Conservation (phyloP, 108 stramenopile genomes). For the Bacterosira constricta region DNA sequence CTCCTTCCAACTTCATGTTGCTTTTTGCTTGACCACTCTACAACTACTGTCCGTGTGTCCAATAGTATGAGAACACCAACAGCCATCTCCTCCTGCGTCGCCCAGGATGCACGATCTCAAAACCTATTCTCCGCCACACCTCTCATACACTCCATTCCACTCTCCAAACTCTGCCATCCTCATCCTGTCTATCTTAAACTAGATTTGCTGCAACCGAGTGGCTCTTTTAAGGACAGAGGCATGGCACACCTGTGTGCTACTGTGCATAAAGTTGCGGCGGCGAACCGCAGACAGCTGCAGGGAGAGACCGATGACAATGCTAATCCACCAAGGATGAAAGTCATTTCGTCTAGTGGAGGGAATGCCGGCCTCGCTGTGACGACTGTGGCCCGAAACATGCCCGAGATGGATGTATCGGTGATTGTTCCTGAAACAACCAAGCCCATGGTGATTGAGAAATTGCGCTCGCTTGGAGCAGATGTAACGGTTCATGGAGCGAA, state of each 20-base stretch:
- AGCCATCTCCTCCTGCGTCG: constrained; percentile 39
- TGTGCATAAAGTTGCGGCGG: constrained; percentile 38
- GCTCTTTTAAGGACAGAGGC: constrained; percentile 81
- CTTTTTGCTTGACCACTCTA: no score
- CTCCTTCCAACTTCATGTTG: no score
- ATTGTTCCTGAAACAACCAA: constrained; percentile 90
- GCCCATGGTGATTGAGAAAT: constrained; percentile 74
- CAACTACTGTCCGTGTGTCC: no score
- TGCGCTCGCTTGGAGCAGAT: constrained; percentile 77
- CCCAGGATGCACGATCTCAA: constrained; percentile 43
- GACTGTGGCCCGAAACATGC: constrained; percentile 56
- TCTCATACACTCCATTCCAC: constrained; percentile 59
- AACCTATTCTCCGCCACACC: constrained; percentile 59
- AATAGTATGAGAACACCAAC: no score
- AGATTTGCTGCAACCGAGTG: constrained; percentile 71
- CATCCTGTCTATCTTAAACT: constrained; percentile 79
- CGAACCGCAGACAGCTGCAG: neutral
- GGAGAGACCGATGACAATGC: neutral
- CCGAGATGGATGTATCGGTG: constrained; percentile 71
- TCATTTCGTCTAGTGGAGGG: constrained; percentile 72
- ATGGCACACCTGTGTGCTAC: constrained; percentile 79
- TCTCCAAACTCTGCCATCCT: constrained; percentile 48
- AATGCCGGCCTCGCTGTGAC: constrained; percentile 87
- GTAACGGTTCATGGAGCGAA: constrained; percentile 84
- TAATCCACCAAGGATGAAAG: constrained; percentile 20